Conservation (phyloP, 2,329 filamentous ascomycete species). For the Phaeophleospora eucalypticola region DNA sequence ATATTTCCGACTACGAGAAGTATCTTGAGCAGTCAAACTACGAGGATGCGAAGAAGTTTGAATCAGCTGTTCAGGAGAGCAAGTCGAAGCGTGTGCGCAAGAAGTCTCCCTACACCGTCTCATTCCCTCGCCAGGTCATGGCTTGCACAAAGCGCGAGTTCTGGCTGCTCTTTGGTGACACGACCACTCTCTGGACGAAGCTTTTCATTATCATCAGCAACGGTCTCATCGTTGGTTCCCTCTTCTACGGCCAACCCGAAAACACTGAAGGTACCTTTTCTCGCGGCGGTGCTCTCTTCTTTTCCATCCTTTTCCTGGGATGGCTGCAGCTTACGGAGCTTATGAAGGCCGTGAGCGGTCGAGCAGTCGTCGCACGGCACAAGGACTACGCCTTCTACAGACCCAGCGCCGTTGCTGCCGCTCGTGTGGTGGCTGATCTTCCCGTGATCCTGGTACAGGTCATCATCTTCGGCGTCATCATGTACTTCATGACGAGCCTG, state of each 20-base stretch:
- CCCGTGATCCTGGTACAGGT: constrained; percentile 58
- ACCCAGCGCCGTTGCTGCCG: constrained; percentile 62
- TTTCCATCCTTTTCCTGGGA: constrained; percentile 61
- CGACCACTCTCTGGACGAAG: constrained; percentile 70
- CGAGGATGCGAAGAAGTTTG: constrained; percentile 61
- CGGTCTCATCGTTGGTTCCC: constrained; percentile 68
- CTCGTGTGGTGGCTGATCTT: constrained; percentile 59
- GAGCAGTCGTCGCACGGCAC: constrained; percentile 65
- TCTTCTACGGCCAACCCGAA: constrained; percentile 66
- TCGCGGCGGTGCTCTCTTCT: constrained; percentile 61
- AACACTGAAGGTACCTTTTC: constrained; percentile 60
- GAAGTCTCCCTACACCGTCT: constrained; percentile 72
- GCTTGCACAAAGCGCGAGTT: constrained; percentile 69
- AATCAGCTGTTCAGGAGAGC: constrained; percentile 56
- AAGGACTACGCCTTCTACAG: constrained; percentile 66
- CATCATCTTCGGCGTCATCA: constrained; percentile 57
- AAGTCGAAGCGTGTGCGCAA: constrained; percentile 63
- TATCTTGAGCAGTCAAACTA: constrained; percentile 55
- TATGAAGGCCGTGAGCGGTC: constrained; percentile 69
- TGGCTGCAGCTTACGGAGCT: constrained; percentile 75
- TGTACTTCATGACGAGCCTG: constrained; percentile 62
- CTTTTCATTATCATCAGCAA: constrained; percentile 74
- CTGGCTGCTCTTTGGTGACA: constrained; percentile 74
- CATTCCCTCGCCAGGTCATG: constrained; percentile 65
- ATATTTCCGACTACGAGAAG: constrained; percentile 59